Evolutionary conservation across 2,329 filamentous ascomycete species (phyloP).

Genomic region (Annulohypoxylon truncatum): DNA sequence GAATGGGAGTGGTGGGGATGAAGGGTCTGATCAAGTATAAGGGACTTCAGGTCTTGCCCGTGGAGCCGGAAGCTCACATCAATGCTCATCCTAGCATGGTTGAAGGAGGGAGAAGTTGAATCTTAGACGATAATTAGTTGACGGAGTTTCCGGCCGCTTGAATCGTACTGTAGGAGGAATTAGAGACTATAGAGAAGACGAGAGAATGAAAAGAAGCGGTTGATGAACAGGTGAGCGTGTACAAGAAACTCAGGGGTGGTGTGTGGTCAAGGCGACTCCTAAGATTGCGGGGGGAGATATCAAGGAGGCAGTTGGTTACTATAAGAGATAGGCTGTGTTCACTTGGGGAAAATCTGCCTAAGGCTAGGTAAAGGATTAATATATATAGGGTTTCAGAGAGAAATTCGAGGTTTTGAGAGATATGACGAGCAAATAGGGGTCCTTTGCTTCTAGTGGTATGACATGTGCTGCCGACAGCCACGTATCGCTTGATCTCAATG

Average conservation of each 20-base stretch:
- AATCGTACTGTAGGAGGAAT: constrained; percentile 50
- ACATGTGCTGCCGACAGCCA: too few relatives aligned
- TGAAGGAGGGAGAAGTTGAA: constrained; percentile 52
- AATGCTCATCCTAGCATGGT: constrained; percentile 53
- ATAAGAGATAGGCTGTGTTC: constrained; percentile 51
- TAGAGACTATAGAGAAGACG: constrained; percentile 34
- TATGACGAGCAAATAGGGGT: too few relatives aligned
- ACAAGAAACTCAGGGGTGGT: constrained; percentile 56
- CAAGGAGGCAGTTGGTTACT: constrained; percentile 49
- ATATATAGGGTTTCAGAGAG: too few relatives aligned
- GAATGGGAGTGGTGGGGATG: constrained; percentile 53
- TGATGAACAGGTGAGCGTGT: constrained; percentile 54
- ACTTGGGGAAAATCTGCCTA: constrained; percentile 25
- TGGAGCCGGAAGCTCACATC: constrained; percentile 53
- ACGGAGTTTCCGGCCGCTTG: constrained; percentile 56
- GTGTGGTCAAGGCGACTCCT: constrained; percentile 51
- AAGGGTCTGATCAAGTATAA: constrained; percentile 59
- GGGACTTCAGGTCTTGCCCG: constrained; percentile 55
- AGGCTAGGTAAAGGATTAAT: constrained; percentile 25
- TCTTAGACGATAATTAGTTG: constrained; percentile 53
- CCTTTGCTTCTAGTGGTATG: too few relatives aligned
- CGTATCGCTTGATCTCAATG: too few relatives aligned
- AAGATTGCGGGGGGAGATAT: constrained; percentile 54
- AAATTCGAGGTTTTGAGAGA: too few relatives aligned
- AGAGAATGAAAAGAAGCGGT: constrained; percentile 49